phyloP scores from a whole-genome alignment of 345 rosid genomes.

The Brassica incana region DNA sequence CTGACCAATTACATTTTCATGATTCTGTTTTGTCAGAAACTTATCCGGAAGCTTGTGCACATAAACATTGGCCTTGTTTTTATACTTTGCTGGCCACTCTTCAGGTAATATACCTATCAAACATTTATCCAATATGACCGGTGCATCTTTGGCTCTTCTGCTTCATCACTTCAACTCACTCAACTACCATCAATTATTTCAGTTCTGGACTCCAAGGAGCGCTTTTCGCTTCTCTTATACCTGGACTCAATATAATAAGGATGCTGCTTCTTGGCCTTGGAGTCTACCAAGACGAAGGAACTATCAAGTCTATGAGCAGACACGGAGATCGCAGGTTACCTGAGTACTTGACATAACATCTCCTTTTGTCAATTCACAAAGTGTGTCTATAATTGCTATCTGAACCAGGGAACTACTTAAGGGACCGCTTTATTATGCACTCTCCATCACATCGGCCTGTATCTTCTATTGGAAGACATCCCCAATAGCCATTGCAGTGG shows the following conservation, averaged over 20 bases:
- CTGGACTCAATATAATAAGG: slow-evolving; percentile 70
- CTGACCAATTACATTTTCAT: not conserved
- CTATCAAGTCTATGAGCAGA: slow-evolving; percentile 95
- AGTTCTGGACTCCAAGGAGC: slow-evolving; percentile 86
- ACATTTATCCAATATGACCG: not conserved
- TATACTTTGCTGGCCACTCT: slow-evolving; percentile 68
- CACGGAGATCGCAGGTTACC: slow-evolving; percentile 71
- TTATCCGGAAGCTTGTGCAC: slow-evolving; percentile 73
- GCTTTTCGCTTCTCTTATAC: slow-evolving; percentile 61
- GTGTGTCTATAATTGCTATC: slow-evolving; percentile 15
- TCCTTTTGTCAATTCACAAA: slow-evolving; percentile 25
- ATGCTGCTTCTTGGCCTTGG: slow-evolving; percentile 83
- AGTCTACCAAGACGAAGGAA: slow-evolving; percentile 77
- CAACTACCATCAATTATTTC: slow-evolving; percentile 26
- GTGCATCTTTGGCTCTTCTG: not conserved
- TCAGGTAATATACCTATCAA: slow-evolving; percentile 29
- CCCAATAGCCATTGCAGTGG: slow-evolving; percentile 69
- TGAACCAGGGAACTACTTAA: slow-evolving; percentile 85
- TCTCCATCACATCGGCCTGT: slow-evolving; percentile 59
- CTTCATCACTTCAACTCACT: not conserved
- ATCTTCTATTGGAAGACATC: slow-evolving; percentile 76
- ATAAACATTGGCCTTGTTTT: slow-evolving; percentile 76
- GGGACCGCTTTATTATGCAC: slow-evolving; percentile 83
- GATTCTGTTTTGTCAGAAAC: slow-evolving; percentile 17
- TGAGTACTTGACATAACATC: not conserved